These are phyloP conservation scores for Eimeria sp. DNA, from an alignment of 169 alveolate species.

Conservation along the genomic window DNA sequence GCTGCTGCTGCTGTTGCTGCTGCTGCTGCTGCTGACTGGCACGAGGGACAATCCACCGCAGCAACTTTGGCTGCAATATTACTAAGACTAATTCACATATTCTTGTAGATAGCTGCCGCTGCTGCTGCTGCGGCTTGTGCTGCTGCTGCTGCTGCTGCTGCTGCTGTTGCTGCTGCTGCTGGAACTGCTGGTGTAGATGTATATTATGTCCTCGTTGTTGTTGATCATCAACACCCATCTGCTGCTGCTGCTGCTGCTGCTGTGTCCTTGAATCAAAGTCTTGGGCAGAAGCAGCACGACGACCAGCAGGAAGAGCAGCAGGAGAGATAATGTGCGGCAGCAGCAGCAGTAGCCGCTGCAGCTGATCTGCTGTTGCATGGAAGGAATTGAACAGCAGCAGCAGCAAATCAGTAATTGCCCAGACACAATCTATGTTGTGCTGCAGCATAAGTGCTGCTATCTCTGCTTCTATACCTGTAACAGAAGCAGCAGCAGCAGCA, in stretches of 20 bases:
- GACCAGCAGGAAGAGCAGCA: conserved; percentile 32
- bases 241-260: conserved; percentile 64
- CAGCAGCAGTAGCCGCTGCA: conserved; percentile 71
- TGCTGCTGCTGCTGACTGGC: neutral
- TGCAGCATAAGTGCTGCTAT: conserved; percentile 3
- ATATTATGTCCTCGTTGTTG: too few relatives aligned
- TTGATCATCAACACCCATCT: neutral
- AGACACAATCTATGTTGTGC: conserved; percentile 11
- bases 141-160: conserved; percentile 48
- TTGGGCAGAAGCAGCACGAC: conserved; percentile 7
- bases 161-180: conserved; percentile 58
- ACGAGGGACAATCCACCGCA: conserved; percentile 69
- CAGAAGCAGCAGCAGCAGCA: conserved; percentile 23
- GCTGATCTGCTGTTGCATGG: neutral
- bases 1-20: conserved; percentile 42
- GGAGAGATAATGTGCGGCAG: conserved; percentile 43
- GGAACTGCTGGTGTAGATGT: too few relatives aligned
- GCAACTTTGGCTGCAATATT: conserved; percentile 76
- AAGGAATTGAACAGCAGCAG: conserved; percentile 37
- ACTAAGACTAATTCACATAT: conserved; percentile 57
- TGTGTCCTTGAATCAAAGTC: conserved; percentile 55
- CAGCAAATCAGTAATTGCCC: conserved; percentile 20
- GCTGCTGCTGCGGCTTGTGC: conserved; percentile 53
- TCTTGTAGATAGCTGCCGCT: conserved; percentile 56
- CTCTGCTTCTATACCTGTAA: conserved; percentile 22